Evolutionary conservation across 1,284 basidiomycete species (phyloP), one percentile per base, ranked within the genome.

Genomic region (Moesziomyces sp.): DNA sequence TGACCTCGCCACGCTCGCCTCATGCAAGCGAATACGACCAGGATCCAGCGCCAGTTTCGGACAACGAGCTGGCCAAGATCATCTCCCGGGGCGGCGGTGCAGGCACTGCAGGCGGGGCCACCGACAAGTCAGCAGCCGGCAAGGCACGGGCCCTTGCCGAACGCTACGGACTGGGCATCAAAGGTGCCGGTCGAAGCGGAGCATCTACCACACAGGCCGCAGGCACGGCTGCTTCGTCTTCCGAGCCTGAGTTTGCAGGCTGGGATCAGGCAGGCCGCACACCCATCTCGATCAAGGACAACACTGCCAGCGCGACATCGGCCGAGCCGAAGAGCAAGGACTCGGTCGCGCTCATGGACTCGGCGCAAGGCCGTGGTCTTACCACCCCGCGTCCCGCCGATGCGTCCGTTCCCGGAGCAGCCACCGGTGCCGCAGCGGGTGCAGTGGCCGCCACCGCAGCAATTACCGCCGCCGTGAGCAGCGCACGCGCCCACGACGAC

Each of bases 61-160:
- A 79, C 18, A 77, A 79, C 46, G 78, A 79, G 66, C 60, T 79
- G 57, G 76, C 78, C 43, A 76, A 77, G 66, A 78, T 79, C 58
- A 68, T 79, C 19, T 70, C 74, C 5, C 62, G 76, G 5, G 75
- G 75, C 13, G 47, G 55, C 18, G 65, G 46, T 33, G 30, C 30
- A 21, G 47, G 47, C 49, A 43, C 38, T 33, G 30, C 40, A 21
- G 55, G 51, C 18, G 24, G 46, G 3, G 44, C 19, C 18, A n/a
- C 52, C 14, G 59, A 46, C 21, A 43, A 48, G 16, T 47, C 49
- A 7, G 28, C 42, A 0, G 46, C 55, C 14, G 62, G 61, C 30
- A 74, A 66, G 45, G 61, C 62, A 14, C 52, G 57, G 16, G 67
- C 63, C 0, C 45, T 74, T 3, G 72, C 67, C 2, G 63, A 74